Evolutionary conservation across 108 stramenopile species (phyloP).

Genomic region (Skeletonema potamos): DNA sequence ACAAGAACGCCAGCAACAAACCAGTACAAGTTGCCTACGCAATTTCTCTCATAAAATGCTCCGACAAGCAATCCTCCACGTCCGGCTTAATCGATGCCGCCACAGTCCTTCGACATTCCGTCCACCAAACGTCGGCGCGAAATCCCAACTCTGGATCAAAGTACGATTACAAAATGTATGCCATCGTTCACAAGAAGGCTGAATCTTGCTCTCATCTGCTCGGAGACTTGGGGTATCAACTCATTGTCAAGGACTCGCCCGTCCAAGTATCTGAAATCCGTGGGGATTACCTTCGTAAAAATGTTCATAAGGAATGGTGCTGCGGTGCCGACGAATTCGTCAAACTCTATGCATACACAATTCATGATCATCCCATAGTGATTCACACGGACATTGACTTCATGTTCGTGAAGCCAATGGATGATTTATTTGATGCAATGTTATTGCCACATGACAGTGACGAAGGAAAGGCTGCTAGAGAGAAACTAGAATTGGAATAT

Average conservation of each 20-base stretch:
- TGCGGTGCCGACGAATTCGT: conserved; percentile 60
- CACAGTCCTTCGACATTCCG: conserved; percentile 45
- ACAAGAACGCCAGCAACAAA: neutral
- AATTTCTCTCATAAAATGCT: conserved; percentile 54
- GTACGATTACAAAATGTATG: conserved; percentile 56
- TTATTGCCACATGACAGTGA: conserved; percentile 30
- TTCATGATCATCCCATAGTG: conserved; percentile 46
- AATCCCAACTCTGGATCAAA: conserved; percentile 18
- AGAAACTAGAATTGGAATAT: conserved; percentile 46
- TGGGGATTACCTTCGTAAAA: conserved; percentile 33
- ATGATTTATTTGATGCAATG: conserved; percentile 77
- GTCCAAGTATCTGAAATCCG: conserved; percentile 32
- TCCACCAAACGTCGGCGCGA: conserved; percentile 31
- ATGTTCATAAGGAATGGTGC: conserved; percentile 56
- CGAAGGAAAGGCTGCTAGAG: conserved; percentile 42
- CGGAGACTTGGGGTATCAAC: conserved; percentile 21
- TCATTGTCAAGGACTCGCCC: conserved; percentile 33
- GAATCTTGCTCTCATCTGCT: conserved; percentile 17
- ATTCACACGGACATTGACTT: conserved; percentile 69
- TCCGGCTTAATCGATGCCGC: conserved; percentile 50
- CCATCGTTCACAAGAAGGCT: conserved; percentile 37
- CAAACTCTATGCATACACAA: conserved; percentile 66
- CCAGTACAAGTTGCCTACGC: conserved; percentile 45
- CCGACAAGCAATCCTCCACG: conserved; percentile 37
- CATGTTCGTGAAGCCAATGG: conserved; percentile 60